Base-by-base conservation (phyloP, 2,329 filamentous ascomycete species). In the Diplodia mutila region DNA sequence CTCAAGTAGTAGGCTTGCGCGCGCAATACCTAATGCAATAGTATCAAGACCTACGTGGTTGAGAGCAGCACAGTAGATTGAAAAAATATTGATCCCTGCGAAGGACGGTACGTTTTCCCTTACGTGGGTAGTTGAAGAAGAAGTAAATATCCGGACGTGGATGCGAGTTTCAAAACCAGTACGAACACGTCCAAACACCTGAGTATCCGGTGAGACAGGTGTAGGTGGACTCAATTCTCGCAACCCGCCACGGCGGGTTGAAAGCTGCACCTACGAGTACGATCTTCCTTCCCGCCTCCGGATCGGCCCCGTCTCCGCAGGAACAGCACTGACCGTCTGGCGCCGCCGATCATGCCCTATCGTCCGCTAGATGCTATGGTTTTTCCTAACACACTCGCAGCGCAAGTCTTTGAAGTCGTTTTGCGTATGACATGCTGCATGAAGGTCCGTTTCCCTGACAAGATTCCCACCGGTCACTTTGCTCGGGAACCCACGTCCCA, bases 221-320 rank as follows among this genome's bases (percentile, higher is more conserved):
- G 11, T 12, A 37, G 32, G 32, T 9, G 11, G 34, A 9, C 34
- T 37, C 34, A 37, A 37, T 12, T 37, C 34, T 11, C 12, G 34
- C 34, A 37, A 37, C 11, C 34, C 34, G 34, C 34, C 11, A 37
- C 34, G 11, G 34, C 11, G 34, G 42, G 18, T 21, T 11, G 42
- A 46, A 46, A 46, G 37, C 18, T 25, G 59, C 29, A 21, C 49
- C 59, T 32, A 42, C n/a, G n/a, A 8, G 29, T 32, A 32, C 59
- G 59, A 63, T 51, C 59, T 63, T 52, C 59, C 42, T 63, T 51
- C 42, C 59, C 59, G 59, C 21, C 59, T 51, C 59, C 59, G 59
- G 42, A 63, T 63, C 59, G 49, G 34, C 59, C 46, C 27, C 46
- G 59, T 63, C 59, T 63, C 59, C 59, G 49, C 59, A 63, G 59